phyloP scores from a whole-genome alignment of 345 rosid species.

The Citrus trifoliata region DNA sequence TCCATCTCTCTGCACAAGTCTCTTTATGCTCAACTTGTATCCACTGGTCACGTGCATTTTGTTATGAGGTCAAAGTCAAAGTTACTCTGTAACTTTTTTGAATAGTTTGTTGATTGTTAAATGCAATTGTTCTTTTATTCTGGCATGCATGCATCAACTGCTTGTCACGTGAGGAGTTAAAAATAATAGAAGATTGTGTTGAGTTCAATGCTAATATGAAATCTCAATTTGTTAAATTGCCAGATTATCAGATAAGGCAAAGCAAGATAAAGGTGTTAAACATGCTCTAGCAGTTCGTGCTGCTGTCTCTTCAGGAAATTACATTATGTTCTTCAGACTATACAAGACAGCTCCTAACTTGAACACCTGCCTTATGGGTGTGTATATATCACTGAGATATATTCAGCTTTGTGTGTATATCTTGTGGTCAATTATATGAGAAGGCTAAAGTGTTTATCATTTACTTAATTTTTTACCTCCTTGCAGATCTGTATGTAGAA shows the following conservation, averaged over 20 bases:
- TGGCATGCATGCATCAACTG: background rate
- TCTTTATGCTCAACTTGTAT: background rate
- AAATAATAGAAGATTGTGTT: background rate
- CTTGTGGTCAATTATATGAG: background rate
- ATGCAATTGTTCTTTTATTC: background rate
- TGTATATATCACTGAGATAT: conserved; percentile 12
- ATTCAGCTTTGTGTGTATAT: background rate
- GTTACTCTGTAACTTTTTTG: background rate
- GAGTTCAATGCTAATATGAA: conserved; percentile 12
- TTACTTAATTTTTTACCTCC: background rate
- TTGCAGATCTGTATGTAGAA: conserved; percentile 84
- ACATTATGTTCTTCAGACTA: conserved; percentile 78
- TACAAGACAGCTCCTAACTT: conserved; percentile 88
- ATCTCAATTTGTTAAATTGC: conserved; percentile 9
- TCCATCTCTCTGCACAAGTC: background rate
- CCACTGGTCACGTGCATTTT: background rate
- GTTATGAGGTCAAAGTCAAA: background rate
- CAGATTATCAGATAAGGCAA: conserved; percentile 77
- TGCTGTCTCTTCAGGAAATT: conserved; percentile 93
- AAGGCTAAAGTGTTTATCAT: background rate
- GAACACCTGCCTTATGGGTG: conserved; percentile 89
- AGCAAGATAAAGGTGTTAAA: conserved; percentile 71
- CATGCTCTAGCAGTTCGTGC: conserved; percentile 97
- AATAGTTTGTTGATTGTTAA: background rate
- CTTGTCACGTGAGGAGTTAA: background rate